Evolutionary conservation across 225 moss, liverwort and hornwort species (phyloP).

Genomic region (Pseudisothecium myosuroides): DNA sequence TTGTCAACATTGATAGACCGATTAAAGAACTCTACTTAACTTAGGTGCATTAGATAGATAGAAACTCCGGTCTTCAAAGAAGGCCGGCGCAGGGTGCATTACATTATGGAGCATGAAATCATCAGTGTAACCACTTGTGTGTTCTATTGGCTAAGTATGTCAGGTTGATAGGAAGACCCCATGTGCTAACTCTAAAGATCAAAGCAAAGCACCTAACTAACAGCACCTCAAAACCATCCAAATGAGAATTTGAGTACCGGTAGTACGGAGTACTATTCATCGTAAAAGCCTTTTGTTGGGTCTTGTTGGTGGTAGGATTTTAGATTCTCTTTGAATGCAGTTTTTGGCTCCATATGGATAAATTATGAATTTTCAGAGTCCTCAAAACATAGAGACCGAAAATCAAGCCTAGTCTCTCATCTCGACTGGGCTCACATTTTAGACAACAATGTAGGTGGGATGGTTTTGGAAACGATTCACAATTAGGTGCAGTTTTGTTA

Average conservation of each 20-base stretch:
- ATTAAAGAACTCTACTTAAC: neutral
- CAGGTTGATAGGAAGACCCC: neutral
- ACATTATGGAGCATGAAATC: neutral
- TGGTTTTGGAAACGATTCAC: neutral
- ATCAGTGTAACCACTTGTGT: neutral
- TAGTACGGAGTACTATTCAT: rapidly evolving
- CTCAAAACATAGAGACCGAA: rapidly evolving
- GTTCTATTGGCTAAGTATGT: neutral
- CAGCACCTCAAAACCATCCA: neutral
- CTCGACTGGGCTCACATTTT: rapidly evolving
- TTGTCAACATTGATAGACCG: neutral
- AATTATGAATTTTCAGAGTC: neutral
- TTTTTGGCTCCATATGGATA: neutral
- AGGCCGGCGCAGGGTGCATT: no score
- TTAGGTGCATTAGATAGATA: no score
- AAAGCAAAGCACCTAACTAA: neutral
- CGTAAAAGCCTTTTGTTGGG: neutral
- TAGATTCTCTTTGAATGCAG: neutral
- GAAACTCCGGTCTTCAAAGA: no score
- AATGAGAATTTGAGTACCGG: neutral
- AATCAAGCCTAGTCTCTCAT: rapidly evolving
- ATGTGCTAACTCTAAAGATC: neutral
- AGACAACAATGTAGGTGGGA: no score
- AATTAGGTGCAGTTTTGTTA: neutral
- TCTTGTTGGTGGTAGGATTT: neutral